Base-by-base conservation (phyloP, 108 stramenopile species). In the Discostella pseudostelligera region DNA sequence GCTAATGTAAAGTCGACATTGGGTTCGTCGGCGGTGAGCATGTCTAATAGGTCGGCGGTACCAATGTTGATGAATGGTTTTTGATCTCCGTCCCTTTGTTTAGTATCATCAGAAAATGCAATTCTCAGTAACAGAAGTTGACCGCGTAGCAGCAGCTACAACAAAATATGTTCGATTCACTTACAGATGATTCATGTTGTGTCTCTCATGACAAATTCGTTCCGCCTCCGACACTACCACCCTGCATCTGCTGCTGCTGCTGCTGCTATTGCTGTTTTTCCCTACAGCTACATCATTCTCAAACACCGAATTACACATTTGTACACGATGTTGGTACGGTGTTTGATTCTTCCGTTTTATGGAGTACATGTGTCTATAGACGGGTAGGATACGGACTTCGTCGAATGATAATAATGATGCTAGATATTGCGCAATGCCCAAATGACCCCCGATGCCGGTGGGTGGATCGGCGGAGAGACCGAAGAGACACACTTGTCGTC, bases 381-480 rank as follows among this genome's bases (percentile, higher is more conserved):
- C 92, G 4, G 92, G 92, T 46, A 94, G 26, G 4, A 94, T 69
- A 40, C 86, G 81, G 39, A 94, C 69, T 71, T 90, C 84, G 59
- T 94, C 84, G 43, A 83, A 91, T 0, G 65, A 35, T 1, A 75
- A 56, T 47, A 61, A 58, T 0, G 55, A 84, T 22, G 65, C 65
- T 9, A 66, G 74, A 59, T 60, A 84, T 42, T 59, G 24, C 0
- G 84, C 87, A 11, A 94, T 87, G n/a, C 88, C 92, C 2, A 79
- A 62, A 65, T 94, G 92, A 1, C 88, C 92, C 16, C 84, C 88
- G 2, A 53, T 44, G 13, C 92, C 89, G 4, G 92, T 94, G 17
- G 92, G 92, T 28, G 92, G 92, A 75, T 94, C 86, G 48, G 89
- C 92, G 7, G 92, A 94, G 2, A 80, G 72, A 12, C 92, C 92